Evolutionary conservation across 306 rosid species (phyloP).

Genomic region (Trifolium fragiferum): DNA sequence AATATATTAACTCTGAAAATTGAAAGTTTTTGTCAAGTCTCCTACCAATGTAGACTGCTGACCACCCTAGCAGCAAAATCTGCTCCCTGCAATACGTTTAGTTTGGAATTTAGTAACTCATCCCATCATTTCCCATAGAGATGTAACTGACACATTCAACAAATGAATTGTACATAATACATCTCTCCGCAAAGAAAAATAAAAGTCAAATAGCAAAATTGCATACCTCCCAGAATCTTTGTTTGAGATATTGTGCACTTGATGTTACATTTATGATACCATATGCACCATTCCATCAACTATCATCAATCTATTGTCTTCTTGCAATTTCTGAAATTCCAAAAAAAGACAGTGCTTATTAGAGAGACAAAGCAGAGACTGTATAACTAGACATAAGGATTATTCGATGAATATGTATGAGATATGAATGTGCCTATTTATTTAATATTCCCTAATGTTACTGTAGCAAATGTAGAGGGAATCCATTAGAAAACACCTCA

Average conservation of each 20-base stretch:
- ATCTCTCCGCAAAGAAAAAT: conserved; percentile 2
- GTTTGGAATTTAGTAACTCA: neutral
- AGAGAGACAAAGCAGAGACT: neutral
- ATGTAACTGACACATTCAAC: neutral
- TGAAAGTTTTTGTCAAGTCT: conserved; percentile 19
- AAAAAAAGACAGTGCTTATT: conserved; percentile 44
- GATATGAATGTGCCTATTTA: neutral
- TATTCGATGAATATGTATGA: neutral
- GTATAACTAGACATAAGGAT: neutral
- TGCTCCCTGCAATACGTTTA: conserved; percentile 46
- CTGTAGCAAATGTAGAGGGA: neutral
- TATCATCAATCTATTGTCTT: conserved; percentile 83
- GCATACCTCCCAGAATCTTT: conserved; percentile 39
- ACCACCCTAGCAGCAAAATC: conserved; percentile 34
- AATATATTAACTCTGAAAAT: conserved; percentile 11
- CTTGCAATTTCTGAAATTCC: conserved; percentile 80
- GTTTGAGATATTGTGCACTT: conserved; percentile 34
- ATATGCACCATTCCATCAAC: conserved; percentile 75
- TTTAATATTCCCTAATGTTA: neutral
- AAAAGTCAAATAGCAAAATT: neutral
- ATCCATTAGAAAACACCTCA: neutral
- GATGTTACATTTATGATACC: conserved; percentile 54
- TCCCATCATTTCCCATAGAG: conserved; percentile 14
- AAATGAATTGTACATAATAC: conserved; percentile 14
- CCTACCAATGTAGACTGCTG: conserved; percentile 9